phyloP scores from a whole-genome alignment of 2,329 filamentous ascomycete genomes.

The Aspergillus sp. region DNA sequence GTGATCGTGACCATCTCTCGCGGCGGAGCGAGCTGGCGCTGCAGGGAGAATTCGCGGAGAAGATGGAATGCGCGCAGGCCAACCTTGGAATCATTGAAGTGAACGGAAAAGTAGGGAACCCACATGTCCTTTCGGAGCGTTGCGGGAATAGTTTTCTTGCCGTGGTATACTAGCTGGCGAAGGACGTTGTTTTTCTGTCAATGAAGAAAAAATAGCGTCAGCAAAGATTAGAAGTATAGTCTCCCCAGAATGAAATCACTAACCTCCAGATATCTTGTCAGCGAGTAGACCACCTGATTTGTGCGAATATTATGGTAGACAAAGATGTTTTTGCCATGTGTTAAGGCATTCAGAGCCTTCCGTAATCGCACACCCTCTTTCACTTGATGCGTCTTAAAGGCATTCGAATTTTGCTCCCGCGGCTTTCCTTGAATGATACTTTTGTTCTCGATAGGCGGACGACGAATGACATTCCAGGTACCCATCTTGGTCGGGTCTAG shows the following conservation, averaged over 20 bases:
- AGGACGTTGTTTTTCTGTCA: conserved; percentile 52
- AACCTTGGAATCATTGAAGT: conserved; percentile 51
- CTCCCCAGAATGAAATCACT: conserved; percentile 16
- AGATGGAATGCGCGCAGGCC: conserved; percentile 58
- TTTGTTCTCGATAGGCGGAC: conserved; percentile 34
- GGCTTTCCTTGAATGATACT: conserved; percentile 44
- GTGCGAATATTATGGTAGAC: conserved; percentile 62
- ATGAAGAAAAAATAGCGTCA: conserved; percentile 2
- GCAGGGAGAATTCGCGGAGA: conserved; percentile 60
- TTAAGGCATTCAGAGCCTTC: conserved; percentile 48
- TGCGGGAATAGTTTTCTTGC: conserved; percentile 63
- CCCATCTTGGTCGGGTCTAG: conserved; percentile 42
- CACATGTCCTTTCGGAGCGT: conserved; percentile 62
- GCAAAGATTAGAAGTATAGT: neutral
- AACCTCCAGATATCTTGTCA: conserved; percentile 58
- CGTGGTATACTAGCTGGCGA: conserved; percentile 61
- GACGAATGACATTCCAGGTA: conserved; percentile 37
- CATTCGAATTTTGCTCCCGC: conserved; percentile 41
- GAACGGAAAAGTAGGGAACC: conserved; percentile 59
- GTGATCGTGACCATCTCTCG: conserved; percentile 45
- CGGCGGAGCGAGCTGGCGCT: conserved; percentile 57
- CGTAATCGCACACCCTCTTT: conserved; percentile 42
- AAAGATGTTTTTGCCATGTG: conserved; percentile 61
- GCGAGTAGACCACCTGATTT: conserved; percentile 65
- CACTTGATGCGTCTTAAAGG: conserved; percentile 39